Evolutionary conservation across 2,329 filamentous ascomycete genomes (phyloP), one percentile per base, ranked within the genome.

Genomic region (Teratosphaeria epicoccoides): DNA sequence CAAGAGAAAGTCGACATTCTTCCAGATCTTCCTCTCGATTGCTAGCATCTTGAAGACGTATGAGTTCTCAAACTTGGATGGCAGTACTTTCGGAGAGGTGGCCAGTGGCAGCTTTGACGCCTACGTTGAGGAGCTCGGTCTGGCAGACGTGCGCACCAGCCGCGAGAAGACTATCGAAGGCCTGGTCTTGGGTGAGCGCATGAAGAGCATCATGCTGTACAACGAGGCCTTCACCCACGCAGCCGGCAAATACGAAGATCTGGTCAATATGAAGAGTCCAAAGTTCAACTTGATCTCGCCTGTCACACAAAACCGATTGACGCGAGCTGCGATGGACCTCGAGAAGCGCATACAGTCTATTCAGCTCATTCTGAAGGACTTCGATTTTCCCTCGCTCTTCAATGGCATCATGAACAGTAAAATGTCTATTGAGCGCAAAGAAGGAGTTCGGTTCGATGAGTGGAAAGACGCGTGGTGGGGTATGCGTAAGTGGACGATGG

Each of bases 161-260:
- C 80, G 85, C 24, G 88, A 95, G 64, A 94, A 93, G 75, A 95
- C 87, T 0, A 76, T 97, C 23, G 88, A 97, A 69, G 87, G 84
- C 0, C 77, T 97, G 46, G 78, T 97, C n/a, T 74, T 98, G 10
- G 90, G 87, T 51, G 91, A 98, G 70, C 80, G 81, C 33, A 87
- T 97, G 82, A 83, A 84, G 52, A 95, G 81, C 46, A 80, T 84
- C 61, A 78, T 83, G 6, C 77, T 98, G 2, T 97, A 95, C 70
- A 88, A 87, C 53, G 89, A 96, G 68, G 88, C 88, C 0, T 97
- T 96, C 63, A 83, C 89, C 4, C 93, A 97, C 67, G 88, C 84
- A 0, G 88, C 87, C 9, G 93, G 91, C 47, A 94, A 93, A 68
- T 88, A 79, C 56, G 76, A 91, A 53, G 79, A 87, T 20, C 77